phyloP scores from a whole-genome alignment of 2,329 filamentous ascomycete species.

The Dactylellina sp. region DNA sequence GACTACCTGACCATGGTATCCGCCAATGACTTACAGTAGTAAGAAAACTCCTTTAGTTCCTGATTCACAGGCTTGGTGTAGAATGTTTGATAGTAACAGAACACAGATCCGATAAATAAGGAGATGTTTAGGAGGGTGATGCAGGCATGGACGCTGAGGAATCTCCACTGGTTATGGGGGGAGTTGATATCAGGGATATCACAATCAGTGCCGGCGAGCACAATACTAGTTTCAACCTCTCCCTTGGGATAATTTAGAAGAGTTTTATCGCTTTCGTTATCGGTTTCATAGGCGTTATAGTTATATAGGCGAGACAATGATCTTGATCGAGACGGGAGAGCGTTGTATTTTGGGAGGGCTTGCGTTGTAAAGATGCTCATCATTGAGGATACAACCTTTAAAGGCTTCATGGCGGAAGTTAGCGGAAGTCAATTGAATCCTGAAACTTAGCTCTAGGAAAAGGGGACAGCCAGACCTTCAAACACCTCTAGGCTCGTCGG shows the following conservation, averaged over 20 bases:
- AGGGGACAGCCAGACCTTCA: background rate
- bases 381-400: background rate
- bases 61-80: conserved; percentile 18
- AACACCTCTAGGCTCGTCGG: background rate
- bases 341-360: conserved; percentile 46
- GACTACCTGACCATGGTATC: conserved; percentile 38
- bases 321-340: conserved; percentile 13
- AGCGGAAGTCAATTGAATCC: too few relatives aligned
- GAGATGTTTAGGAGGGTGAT: conserved; percentile 37
- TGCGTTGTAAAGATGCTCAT: conserved; percentile 46
- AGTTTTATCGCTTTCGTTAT: conserved; percentile 47
- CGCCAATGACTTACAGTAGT: conserved; percentile 55
- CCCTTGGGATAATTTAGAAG: conserved; percentile 23
- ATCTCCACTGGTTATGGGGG: conserved; percentile 4
- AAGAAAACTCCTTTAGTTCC: conserved; percentile 40
- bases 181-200: background rate
- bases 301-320: background rate
- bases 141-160: conserved; percentile 21
- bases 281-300: conserved; percentile 8
- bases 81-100: conserved; percentile 50
- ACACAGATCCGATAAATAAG: conserved; percentile 38
- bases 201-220: conserved; percentile 14
- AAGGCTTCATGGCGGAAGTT: conserved; percentile 3
- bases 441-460: background rate
- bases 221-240: background rate